Evolutionary conservation across 305 asterid species (phyloP).

Genomic region (Andrographis paniculata): DNA sequence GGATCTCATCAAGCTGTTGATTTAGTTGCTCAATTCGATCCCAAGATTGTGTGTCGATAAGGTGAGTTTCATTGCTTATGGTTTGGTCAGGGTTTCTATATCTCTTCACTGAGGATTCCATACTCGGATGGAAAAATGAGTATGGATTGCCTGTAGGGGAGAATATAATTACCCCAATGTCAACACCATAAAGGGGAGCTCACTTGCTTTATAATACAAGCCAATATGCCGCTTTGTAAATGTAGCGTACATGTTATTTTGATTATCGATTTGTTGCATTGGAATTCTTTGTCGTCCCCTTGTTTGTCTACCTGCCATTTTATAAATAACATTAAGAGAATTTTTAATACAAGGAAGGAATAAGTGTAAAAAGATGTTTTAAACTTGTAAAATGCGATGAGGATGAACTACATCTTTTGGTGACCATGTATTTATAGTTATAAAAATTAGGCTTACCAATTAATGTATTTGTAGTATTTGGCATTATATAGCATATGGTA

Average conservation of each 20-base stretch:
- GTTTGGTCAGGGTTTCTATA: conserved; percentile 10
- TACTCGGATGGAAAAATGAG: conserved; percentile 31
- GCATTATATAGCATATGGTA: too few species aligned
- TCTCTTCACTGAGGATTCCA: conserved; percentile 21
- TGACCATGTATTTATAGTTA: too few species aligned
- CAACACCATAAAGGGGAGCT: conserved; percentile 21
- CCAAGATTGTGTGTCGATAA: neutral
- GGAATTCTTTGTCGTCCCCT: conserved; percentile 34
- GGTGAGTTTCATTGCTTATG: neutral
- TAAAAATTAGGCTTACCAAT: too few species aligned
- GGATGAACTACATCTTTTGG: too few species aligned
- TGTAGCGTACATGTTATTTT: conserved; percentile 21
- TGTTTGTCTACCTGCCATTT: conserved; percentile 18
- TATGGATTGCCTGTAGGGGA: too few species aligned
- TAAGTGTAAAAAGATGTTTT: too few species aligned
- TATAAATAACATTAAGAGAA: too few species aligned
- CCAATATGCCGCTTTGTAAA: conserved; percentile 33
- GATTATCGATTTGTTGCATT: conserved; percentile 16
- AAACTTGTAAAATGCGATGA: too few species aligned
- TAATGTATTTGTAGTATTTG: too few species aligned
- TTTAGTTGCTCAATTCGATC: conserved; percentile 1
- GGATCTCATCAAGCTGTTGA: conserved; percentile 11
- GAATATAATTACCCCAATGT: conserved; percentile 27
- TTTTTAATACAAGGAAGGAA: too few species aligned
- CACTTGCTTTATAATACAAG: conserved; percentile 26